These are phyloP conservation scores for Vigna radiata DNA, from an alignment of 306 rosid genomes.

Conservation along the genomic window DNA sequence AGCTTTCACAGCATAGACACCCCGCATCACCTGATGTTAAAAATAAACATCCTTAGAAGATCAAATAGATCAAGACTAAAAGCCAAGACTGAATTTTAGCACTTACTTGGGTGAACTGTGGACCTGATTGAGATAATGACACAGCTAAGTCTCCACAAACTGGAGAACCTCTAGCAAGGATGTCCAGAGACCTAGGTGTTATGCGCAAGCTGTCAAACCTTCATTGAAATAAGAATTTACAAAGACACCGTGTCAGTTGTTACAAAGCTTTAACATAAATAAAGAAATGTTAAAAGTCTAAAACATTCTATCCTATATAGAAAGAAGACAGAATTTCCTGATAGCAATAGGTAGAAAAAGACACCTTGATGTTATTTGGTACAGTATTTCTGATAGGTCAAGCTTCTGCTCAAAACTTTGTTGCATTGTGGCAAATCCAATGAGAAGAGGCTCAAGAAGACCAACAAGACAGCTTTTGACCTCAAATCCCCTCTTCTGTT, in stretches of 20 bases:
- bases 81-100: conserved; percentile 37
- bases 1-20: conserved; percentile 91
- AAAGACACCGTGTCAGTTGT: conserved; percentile 36
- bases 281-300: conserved; percentile 42
- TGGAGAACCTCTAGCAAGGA: conserved; percentile 95
- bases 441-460: conserved; percentile 98
- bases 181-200: conserved; percentile 95
- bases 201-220: conserved; percentile 99
- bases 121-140: conserved; percentile 97
- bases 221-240: conserved; percentile 52
- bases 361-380: conserved; percentile 98
- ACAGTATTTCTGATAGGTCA: conserved; percentile 90
- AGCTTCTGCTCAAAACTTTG: conserved; percentile 94
- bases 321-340: conserved; percentile 25
- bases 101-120: conserved; percentile 95
- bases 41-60: conserved; percentile 48
- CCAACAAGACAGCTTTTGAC: conserved; percentile 97
- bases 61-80: conserved; percentile 38
- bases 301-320: conserved; percentile 11
- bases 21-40: conserved; percentile 81
- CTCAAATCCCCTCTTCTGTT: conserved; percentile 84
- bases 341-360: conserved; percentile 29
- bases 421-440: conserved; percentile 98
- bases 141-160: conserved; percentile 99
- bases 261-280: conserved; percentile 33